A percentile compares a stretch with the other conserved stretches of the same genome.
These are phyloP conservation scores for Aureobasidium lini DNA, from an alignment of 2,329 filamentous ascomycete genomes.

Conservation along the genomic window DNA sequence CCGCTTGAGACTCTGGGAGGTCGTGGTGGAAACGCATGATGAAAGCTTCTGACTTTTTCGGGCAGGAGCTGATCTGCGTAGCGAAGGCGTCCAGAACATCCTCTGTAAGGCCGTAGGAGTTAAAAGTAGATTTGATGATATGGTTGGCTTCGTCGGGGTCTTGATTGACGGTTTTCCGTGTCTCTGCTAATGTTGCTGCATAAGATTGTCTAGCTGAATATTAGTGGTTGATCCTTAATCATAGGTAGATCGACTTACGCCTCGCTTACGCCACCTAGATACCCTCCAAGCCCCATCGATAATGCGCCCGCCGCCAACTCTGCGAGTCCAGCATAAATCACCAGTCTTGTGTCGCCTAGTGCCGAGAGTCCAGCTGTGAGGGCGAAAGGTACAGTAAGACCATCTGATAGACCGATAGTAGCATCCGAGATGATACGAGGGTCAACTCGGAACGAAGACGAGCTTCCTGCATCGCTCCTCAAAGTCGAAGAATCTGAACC, in stretches of 20 bases:
- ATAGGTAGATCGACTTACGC: conserved; percentile 25
- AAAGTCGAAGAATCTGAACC: not conserved
- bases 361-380: conserved; percentile 36
- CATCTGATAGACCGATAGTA: conserved; percentile 36
- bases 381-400: conserved; percentile 38
- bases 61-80: conserved; percentile 2
- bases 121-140: conserved; percentile 3
- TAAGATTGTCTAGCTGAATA: conserved; percentile 2
- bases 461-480: not conserved
- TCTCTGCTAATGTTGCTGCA: conserved; percentile 7
- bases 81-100: not conserved
- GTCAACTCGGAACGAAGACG: conserved; percentile 18
- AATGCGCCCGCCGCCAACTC: conserved; percentile 35
- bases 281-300: conserved; percentile 36
- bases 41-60: not conserved
- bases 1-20: conserved; percentile 36
- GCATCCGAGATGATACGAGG: conserved; percentile 39
- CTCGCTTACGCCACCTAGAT: conserved; percentile 43
- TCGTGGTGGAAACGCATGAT: conserved; percentile 32
- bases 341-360: conserved; percentile 31
- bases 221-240: not conserved
- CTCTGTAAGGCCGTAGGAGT: not conserved
- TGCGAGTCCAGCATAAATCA: conserved; percentile 35
- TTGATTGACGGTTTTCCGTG: not conserved
- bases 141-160: not conserved